Evolutionary conservation across 306 rosid genomes (phyloP).

Genomic region (Begonia peltatifolia): DNA sequence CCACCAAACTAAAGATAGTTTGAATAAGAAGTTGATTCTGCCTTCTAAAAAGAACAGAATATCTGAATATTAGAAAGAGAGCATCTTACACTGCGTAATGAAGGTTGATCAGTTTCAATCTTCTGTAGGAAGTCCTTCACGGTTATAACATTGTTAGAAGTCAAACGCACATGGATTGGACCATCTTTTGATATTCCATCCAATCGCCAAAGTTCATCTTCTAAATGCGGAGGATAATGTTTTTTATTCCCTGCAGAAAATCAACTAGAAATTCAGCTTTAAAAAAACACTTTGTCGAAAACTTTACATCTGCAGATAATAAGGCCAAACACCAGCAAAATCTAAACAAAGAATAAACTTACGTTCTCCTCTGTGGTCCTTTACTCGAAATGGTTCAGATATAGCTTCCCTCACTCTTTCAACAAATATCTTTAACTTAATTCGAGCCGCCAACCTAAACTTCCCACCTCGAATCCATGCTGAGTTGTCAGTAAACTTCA

Average conservation of each 20-base stretch:
- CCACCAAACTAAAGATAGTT: too few species aligned
- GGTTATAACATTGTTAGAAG: neutral
- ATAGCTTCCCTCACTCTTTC: constrained; percentile 3
- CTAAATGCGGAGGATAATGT: neutral
- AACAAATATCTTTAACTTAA: neutral
- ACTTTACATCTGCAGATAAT: neutral
- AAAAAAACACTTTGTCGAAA: neutral
- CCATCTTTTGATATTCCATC: constrained; percentile 1
- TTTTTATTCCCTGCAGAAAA: neutral
- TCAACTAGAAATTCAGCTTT: neutral
- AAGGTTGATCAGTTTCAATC: neutral
- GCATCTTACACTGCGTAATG: neutral
- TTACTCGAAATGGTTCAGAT: neutral
- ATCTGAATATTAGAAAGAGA: too few species aligned
- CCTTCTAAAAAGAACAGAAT: too few species aligned
- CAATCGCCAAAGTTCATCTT: constrained; percentile 1
- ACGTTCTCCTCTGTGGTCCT: constrained; percentile 4
- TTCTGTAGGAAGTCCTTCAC: neutral
- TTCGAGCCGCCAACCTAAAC: neutral
- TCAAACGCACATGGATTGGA: neutral
- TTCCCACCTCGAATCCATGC: neutral
- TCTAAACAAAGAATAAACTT: neutral
- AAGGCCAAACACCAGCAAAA: neutral
- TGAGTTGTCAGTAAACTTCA: constrained; percentile 1
- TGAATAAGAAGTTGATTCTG: too few species aligned